Percentiles rank a stretch among this genome's conserved stretches.
These are phyloP conservation scores for Xylariaceae sp. DNA, from an alignment of 2,329 filamentous ascomycete species.

Conservation along the genomic window DNA sequence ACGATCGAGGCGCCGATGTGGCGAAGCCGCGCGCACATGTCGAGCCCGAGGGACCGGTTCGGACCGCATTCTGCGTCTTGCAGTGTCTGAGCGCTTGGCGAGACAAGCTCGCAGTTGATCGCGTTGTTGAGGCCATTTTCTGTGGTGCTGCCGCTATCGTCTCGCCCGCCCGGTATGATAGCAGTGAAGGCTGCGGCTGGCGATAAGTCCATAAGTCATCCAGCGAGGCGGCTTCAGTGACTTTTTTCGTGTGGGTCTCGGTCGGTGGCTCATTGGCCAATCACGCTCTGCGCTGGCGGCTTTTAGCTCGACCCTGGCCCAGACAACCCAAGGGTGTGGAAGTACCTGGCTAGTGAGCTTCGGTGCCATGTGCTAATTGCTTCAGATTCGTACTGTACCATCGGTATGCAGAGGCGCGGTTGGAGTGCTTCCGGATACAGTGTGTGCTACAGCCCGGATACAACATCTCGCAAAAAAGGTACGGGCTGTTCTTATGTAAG, in stretches of 20 bases:
- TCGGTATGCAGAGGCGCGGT: too few relatives aligned
- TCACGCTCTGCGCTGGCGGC: not conserved
- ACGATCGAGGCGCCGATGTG: constrained; percentile 19
- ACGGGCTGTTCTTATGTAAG: too few relatives aligned
- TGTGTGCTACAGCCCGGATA: too few relatives aligned
- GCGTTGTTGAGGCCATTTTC: constrained; percentile 35
- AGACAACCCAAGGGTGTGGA: too few relatives aligned
- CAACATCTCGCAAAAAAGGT: too few relatives aligned
- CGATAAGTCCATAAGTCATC: not conserved
- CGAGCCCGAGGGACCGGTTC: constrained; percentile 13
- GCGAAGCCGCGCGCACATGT: constrained; percentile 24
- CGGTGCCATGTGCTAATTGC: too few relatives aligned
- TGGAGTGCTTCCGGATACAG: too few relatives aligned
- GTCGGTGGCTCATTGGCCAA: constrained; percentile 11
- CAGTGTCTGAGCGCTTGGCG: constrained; percentile 32
- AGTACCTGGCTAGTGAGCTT: too few relatives aligned
- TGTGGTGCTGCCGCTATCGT: constrained; percentile 3
- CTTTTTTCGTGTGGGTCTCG: constrained; percentile 17
- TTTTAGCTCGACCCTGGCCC: not conserved
- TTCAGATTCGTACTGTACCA: too few relatives aligned
- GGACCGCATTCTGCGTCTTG: constrained; percentile 19
- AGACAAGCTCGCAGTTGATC: constrained; percentile 31
- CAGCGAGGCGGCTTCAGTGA: constrained; percentile 12
- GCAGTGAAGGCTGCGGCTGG: not conserved
- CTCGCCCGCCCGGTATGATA: not conserved